Base-by-base conservation (phyloP, 106 monocot species). In the Allium fistulosum region DNA sequence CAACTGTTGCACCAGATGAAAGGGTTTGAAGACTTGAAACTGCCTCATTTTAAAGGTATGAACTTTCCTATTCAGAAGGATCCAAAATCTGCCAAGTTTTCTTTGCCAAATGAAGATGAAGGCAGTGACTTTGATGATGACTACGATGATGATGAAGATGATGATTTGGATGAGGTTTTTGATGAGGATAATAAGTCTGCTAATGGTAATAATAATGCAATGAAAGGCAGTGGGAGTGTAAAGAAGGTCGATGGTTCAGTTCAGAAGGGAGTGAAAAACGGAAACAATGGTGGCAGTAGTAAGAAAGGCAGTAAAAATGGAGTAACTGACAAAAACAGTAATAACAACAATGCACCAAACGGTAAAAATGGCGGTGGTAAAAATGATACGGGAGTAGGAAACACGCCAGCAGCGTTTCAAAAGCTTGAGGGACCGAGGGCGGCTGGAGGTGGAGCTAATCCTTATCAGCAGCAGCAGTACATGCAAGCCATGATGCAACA, bases 1-100 rank as follows among this genome's bases (percentile, higher is more conserved):
- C 62, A 62, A 18, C 45, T 37, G 26, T 15, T 28, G 52, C 82
- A 77, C 58, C 71, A 68, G 57, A 66, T 71, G 69, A 73, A 79
- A 55, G 74, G 70, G 55, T 55, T 85, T 49, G 79, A 82, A 53
- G 84, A 80, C 66, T 22, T 82, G 59, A 80, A 92, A 62, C 60
- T 88, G 46, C 78, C 82, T 26, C 85, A 80, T 48, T 86, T 69
- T 14, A 69, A 69, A n/a, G 68, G 14, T 13, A 9, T 69, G 26
- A 57, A 46, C 13, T 46, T 69, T 10, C 83, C 85, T 1, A 72
- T 71, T 61, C 61, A 66, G 7, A 84, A 85, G 47, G 72, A 80
- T 50, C 78, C 66, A 26, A 88, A 85, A 62, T 66, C 74, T 2
- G 88, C 85, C 62, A 83, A 83, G 78, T 85, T 86, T 59, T 45